Base-by-base conservation (phyloP, 805 yeast species). In the Maudiozyma saulgeensis region DNA sequence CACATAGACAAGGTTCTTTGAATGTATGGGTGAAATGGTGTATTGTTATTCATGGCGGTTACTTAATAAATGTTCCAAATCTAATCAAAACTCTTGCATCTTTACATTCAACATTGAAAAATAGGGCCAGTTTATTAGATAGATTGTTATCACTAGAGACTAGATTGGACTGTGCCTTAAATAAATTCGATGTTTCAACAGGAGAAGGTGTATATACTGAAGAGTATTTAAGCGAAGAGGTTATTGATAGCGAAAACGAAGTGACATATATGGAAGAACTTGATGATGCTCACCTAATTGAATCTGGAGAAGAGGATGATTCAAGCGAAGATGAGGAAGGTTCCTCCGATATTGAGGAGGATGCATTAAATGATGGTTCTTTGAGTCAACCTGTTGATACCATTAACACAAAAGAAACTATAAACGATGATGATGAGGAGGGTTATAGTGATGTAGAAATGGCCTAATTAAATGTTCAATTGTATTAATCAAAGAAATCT, bases 21-120 rank as follows among this genome's bases (percentile, higher is more conserved):
- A 76, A 78, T 40, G 67, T 78, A 5, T 93, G 98, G 98, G 79
- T 91, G 49, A 86, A 87, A 64, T 88, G 95, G 90, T 72, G 88
- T 25, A 71, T 93, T 60, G 76, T 91, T 42, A 72, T 80, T 5
- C 95, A 88, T 63, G 98, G 97, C 43, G 87, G 87, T 1, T 77
- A 82, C 54, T 70, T 74, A 46, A 68, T 68, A 38, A 61, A 67
- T 39, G 62, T 70, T 38, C 72, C 72, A 49, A 72, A 79, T 49
- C 73, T 82, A 49, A 71, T 79, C 48, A 77, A 73, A 38, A 71
- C 80, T 21, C 69, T 89, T 51, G 78, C 83, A 11, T 70, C 80
- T 1, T 67, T 91, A 51, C 84, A 84, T 60, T 70, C 81, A 6
- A 80, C 86, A 3, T 70, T 93, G 39, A 69, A 75, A 16, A 77